Conservation (phyloP, 345 rosid genomes). For the Corchorus capsularis region DNA sequence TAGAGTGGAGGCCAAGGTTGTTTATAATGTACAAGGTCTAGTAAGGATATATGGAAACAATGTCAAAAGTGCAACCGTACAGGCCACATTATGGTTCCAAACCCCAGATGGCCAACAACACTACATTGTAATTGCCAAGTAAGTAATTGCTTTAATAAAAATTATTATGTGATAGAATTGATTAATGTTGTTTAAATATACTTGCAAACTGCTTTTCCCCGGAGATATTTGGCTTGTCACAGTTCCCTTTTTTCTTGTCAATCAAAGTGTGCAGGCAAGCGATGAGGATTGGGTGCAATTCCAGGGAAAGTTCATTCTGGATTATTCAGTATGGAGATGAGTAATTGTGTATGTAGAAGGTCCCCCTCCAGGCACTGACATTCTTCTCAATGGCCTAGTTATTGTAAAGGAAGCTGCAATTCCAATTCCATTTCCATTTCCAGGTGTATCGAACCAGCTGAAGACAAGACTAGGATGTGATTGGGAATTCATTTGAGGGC, state of each 20-base stretch:
- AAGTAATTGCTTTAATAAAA: conserved; percentile 26
- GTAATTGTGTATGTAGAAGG: conserved; percentile 88
- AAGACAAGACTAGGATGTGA: too few relatives aligned
- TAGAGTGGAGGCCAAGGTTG: conserved; percentile 70
- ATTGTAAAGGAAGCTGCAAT: conserved; percentile 59
- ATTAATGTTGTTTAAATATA: background rate
- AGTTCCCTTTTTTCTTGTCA: background rate
- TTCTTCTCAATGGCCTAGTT: conserved; percentile 67
- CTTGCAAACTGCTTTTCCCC: too few relatives aligned
- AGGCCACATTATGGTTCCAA: conserved; percentile 76
- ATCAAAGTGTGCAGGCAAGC: conserved; percentile 67
- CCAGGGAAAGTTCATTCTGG: conserved; percentile 85
- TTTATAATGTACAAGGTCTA: conserved; percentile 66
- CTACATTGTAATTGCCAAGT: conserved; percentile 80
- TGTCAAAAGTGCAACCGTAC: conserved; percentile 55
- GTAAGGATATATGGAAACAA: conserved; percentile 72
- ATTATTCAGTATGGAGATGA: conserved; percentile 61
- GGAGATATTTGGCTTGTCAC: background rate
- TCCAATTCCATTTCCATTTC: too few relatives aligned
- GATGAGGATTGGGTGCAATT: conserved; percentile 75
- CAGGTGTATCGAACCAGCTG: too few relatives aligned
- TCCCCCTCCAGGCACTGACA: conserved; percentile 83
- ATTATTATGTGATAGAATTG: background rate
- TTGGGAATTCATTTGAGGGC: too few relatives aligned
- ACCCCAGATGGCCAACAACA: conserved; percentile 67